These are phyloP conservation scores for Phytomonas sp. DNA, from an alignment of 208 protist genomes.

Conservation along the genomic window DNA sequence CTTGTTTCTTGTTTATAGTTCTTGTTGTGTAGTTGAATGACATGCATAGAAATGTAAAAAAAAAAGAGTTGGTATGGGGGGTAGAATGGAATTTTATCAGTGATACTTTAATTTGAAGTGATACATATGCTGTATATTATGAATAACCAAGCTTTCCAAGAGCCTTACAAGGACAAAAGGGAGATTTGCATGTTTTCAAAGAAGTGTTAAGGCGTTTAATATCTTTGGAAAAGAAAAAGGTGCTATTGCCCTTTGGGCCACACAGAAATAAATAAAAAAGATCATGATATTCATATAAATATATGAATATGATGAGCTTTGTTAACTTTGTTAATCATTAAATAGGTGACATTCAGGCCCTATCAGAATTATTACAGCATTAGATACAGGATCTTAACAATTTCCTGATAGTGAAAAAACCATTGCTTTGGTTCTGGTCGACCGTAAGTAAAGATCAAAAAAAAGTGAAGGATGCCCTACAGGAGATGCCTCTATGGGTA, in stretches of 20 bases:
- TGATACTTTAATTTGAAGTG: not conserved
- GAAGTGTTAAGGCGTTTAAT: not conserved
- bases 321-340: not conserved
- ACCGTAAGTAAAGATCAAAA: not conserved
- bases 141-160: not conserved
- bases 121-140: not conserved
- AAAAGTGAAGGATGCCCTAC: not conserved
- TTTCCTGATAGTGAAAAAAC: not conserved
- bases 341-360: not conserved
- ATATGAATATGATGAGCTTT: not conserved
- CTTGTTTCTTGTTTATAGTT: constrained; percentile 7
- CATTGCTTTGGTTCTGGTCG: not conserved
- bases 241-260: not conserved
- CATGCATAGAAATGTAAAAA: not conserved
- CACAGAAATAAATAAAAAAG: not conserved
- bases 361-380: not conserved
- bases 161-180: not conserved
- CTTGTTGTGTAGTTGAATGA: not conserved
- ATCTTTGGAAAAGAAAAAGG: not conserved
- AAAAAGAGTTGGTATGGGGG: no score
- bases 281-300: not conserved
- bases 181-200: not conserved
- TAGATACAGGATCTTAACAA: not conserved
- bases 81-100: not conserved
- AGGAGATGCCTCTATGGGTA: not conserved